These are phyloP conservation scores for Globomyces sp. DNA, from an alignment of 371 early-diverging fungal species.

Conservation along the genomic window DNA sequence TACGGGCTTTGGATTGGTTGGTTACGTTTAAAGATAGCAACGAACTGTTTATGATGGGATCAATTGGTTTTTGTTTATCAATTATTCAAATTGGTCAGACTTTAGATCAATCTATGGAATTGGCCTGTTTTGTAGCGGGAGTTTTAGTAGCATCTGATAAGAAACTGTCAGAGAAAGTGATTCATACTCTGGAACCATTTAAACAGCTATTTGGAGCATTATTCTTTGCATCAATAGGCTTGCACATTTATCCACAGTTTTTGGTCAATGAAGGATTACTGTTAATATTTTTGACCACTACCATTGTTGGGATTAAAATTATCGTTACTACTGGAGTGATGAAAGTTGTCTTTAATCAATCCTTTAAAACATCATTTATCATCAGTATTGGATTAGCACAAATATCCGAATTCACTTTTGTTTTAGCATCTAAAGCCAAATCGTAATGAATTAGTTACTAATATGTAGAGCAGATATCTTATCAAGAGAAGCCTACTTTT, in stretches of 20 bases:
- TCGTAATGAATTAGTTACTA: slow-evolving; percentile 20
- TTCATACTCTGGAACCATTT: slow-evolving; percentile 53
- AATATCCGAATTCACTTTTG: slow-evolving; percentile 63
- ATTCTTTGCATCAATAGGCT: slow-evolving; percentile 66
- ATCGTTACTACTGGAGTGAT: slow-evolving; percentile 40
- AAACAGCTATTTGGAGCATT: slow-evolving; percentile 58
- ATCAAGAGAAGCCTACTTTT: slow-evolving; percentile 58
- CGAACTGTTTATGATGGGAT: slow-evolving; percentile 48
- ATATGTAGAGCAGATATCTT: slow-evolving; percentile 42
- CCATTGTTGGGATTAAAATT: slow-evolving; percentile 56
- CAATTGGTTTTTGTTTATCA: slow-evolving; percentile 53
- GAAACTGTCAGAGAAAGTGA: slow-evolving; percentile 40
- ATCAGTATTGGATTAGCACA: slow-evolving; percentile 61
- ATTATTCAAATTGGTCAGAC: slow-evolving; percentile 45
- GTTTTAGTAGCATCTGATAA: slow-evolving; percentile 52
- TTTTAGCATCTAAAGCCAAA: slow-evolving; percentile 60
- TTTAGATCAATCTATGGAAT: slow-evolving; percentile 57
- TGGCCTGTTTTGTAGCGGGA: slow-evolving; percentile 66
- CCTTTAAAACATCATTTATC: slow-evolving; percentile 39
- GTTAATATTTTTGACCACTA: slow-evolving; percentile 47
- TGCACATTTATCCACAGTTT: slow-evolving; percentile 63
- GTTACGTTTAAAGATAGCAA: slow-evolving; percentile 36
- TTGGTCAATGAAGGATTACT: slow-evolving; percentile 54
- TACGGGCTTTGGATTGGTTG: slow-evolving; percentile 31
- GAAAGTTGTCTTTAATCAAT: slow-evolving; percentile 42